A percentile compares a stretch with the other conserved stretches of the same genome.
phyloP scores from a whole-genome alignment of 345 rosid genomes.

The Lepidium africanum region DNA sequence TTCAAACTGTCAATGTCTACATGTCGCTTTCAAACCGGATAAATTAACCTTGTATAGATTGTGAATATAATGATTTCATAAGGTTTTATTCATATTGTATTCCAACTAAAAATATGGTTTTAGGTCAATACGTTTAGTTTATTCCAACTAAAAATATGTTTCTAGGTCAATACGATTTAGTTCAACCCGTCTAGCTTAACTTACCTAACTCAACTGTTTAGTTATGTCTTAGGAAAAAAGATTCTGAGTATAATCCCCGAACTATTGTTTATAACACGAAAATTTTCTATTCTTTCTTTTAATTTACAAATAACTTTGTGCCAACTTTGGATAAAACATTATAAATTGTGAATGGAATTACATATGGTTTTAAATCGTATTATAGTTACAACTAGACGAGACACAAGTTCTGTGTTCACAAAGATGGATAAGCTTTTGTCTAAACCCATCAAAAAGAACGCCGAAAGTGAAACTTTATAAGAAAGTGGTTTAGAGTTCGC shows the following conservation, averaged over 20 bases:
- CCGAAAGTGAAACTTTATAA: conserved; percentile 16
- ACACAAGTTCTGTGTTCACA: background rate
- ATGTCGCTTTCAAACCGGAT: background rate
- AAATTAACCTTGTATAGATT: background rate
- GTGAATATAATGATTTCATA: background rate
- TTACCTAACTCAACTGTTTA: too few relatives aligned
- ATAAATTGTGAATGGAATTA: background rate
- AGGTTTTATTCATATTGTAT: too few relatives aligned
- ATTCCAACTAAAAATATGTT: too few relatives aligned
- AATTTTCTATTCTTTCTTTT: too few relatives aligned
- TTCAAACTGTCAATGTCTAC: background rate
- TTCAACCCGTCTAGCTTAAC: too few relatives aligned
- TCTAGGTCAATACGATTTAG: too few relatives aligned
- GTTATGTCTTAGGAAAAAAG: too few relatives aligned
- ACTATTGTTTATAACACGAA: too few relatives aligned
- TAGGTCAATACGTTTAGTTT: too few relatives aligned
- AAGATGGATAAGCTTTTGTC: background rate
- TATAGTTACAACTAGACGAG: background rate
- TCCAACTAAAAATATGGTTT: too few relatives aligned
- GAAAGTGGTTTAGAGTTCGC: conserved; percentile 17
- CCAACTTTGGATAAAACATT: background rate
- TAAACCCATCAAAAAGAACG: background rate
- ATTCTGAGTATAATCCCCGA: too few relatives aligned
- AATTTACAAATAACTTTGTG: too few relatives aligned
- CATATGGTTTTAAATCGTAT: background rate